Percentiles rank a stretch among this genome's conserved stretches.
Evolutionary conservation across 2,329 filamentous ascomycete species (phyloP).

Genomic region (Colletotrichum sp.): DNA sequence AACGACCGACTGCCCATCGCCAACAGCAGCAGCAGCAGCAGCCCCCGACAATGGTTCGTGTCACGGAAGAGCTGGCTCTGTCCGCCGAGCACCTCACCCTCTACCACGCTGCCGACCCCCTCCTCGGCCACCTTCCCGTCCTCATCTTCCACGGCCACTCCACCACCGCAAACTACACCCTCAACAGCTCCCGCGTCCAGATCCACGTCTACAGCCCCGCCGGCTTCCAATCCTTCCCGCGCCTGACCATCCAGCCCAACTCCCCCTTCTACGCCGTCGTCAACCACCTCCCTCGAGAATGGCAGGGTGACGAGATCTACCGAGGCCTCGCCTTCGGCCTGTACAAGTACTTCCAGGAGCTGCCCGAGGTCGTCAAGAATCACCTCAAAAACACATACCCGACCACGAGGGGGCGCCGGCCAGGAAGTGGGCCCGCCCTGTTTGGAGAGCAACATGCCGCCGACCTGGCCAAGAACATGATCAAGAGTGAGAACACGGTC

Average conservation of each 20-base stretch:
- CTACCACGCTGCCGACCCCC: constrained; percentile 86
- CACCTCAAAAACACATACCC: constrained; percentile 67
- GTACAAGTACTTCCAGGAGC: constrained; percentile 91
- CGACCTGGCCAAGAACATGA: constrained; percentile 85
- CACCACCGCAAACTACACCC: constrained; percentile 84
- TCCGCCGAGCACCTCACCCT: constrained; percentile 83
- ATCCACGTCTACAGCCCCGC: constrained; percentile 90
- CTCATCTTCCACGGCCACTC: constrained; percentile 93
- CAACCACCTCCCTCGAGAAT: constrained; percentile 86
- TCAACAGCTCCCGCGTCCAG: constrained; percentile 92
- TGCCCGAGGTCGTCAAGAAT: constrained; percentile 78
- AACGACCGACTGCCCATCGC: background rate
- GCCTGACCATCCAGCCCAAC: constrained; percentile 91
- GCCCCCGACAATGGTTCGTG: constrained; percentile 75
- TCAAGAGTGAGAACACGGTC: constrained; percentile 76
- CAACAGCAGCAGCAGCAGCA: no score
- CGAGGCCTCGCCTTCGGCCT: constrained; percentile 90
- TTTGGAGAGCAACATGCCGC: constrained; percentile 95
- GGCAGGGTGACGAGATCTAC: constrained; percentile 93
- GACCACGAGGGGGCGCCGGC: constrained; percentile 57
- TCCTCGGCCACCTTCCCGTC: constrained; percentile 81
- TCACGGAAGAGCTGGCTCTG: constrained; percentile 79
- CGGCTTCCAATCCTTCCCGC: constrained; percentile 87
- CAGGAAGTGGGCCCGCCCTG: constrained; percentile 70
- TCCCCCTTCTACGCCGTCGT: constrained; percentile 92